Conservation (phyloP, 345 rosid genomes). For the Fremontodendron californicum region DNA sequence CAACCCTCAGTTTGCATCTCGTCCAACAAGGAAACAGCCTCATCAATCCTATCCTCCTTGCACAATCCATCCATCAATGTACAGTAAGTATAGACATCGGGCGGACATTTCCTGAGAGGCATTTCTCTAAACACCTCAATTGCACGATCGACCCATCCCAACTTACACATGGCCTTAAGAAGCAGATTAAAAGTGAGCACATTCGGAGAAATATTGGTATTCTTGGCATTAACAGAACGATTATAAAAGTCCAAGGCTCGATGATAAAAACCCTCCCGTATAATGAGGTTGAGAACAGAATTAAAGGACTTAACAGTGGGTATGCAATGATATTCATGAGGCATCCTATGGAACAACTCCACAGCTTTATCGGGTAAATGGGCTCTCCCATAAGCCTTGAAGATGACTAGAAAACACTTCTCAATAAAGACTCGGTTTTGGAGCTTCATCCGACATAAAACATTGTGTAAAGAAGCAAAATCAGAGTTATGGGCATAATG, state of each 20-base stretch:
- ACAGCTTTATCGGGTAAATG: slow-evolving; percentile 60
- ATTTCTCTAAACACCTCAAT: slow-evolving; percentile 67
- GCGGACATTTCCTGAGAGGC: slow-evolving; percentile 48
- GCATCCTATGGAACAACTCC: slow-evolving; percentile 63
- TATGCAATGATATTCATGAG: slow-evolving; percentile 59
- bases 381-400: slow-evolving; percentile 74
- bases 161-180: slow-evolving; percentile 66
- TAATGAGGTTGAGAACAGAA: slow-evolving; percentile 72
- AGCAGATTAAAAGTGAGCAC: slow-evolving; percentile 68
- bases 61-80: slow-evolving; percentile 96
- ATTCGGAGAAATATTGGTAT: slow-evolving; percentile 51
- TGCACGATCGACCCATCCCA: slow-evolving; percentile 68
- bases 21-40: slow-evolving; percentile 76
- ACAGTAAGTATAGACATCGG: slow-evolving; percentile 79
- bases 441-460: slow-evolving; percentile 52
- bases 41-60: slow-evolving; percentile 70
- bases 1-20: slow-evolving; percentile 96
- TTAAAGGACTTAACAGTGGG: slow-evolving; percentile 77
- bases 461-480: slow-evolving; percentile 51
- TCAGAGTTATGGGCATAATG: slow-evolving; percentile 52
- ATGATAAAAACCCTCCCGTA: slow-evolving; percentile 47
- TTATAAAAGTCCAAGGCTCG: slow-evolving; percentile 71
- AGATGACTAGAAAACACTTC: slow-evolving; percentile 48
- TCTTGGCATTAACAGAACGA: slow-evolving; percentile 39
- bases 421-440: slow-evolving; percentile 62